Evolutionary conservation across 2,329 filamentous ascomycete species (phyloP).

Genomic region (Exophiala spinifera): DNA sequence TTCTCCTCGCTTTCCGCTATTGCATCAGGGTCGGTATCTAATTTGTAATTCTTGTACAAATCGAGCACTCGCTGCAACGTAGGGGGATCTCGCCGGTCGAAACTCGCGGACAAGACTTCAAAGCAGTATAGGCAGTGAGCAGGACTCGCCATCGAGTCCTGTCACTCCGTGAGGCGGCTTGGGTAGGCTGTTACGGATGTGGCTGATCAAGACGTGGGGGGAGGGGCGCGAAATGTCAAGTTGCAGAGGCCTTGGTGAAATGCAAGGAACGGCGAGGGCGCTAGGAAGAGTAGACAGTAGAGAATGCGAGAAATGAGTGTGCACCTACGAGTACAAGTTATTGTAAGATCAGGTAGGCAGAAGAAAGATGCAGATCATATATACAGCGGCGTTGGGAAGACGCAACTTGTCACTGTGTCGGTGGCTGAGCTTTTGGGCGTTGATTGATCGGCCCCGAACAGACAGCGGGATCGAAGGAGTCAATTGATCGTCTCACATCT

Average conservation of each 20-base stretch:
- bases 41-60: slow-evolving; percentile 58
- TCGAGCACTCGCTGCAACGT: slow-evolving; percentile 67
- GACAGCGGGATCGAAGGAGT: not conserved
- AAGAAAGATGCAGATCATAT: slow-evolving; percentile 7
- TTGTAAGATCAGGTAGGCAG: slow-evolving; percentile 1
- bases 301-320: not conserved
- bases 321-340: not conserved
- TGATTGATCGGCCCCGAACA: not conserved
- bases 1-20: slow-evolving; percentile 6
- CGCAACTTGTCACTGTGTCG: not conserved
- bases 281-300: not conserved
- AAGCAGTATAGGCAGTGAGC: slow-evolving; percentile 93
- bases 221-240: not conserved
- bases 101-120: slow-evolving; percentile 74
- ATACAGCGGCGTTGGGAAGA: not conserved
- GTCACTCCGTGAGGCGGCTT: not conserved
- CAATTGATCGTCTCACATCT: not conserved
- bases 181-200: not conserved
- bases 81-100: slow-evolving; percentile 66
- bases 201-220: not conserved
- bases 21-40: slow-evolving; percentile 27
- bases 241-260: not conserved
- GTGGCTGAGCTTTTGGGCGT: not conserved
- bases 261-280: not conserved
- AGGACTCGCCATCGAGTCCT: slow-evolving; percentile 79